Evolutionary conservation across 148 eudicot species (phyloP).

Genomic region (Persicaria maculosa): DNA sequence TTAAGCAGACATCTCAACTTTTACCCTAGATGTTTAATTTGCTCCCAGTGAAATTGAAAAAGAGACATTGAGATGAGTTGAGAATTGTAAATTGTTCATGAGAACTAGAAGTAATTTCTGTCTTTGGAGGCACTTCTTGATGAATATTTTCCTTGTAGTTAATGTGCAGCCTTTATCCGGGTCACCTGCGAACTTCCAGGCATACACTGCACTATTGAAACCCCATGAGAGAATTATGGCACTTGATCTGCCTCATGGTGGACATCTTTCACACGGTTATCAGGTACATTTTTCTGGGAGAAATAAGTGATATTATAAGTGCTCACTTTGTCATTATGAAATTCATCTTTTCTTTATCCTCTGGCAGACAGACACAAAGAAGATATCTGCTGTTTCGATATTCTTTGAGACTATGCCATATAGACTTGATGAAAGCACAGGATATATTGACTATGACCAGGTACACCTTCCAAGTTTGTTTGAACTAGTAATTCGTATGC

Average conservation of each 20-base stretch:
- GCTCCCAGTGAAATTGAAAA: neutral
- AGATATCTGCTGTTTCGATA: constrained; percentile 93
- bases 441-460: constrained; percentile 95
- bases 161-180: constrained; percentile 98
- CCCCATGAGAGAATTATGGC: constrained; percentile 99
- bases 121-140: neutral
- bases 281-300: constrained; percentile 44
- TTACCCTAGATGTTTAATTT: neutral
- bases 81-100: neutral
- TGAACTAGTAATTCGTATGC: neutral
- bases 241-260: constrained; percentile 99
- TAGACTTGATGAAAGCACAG: constrained; percentile 88
- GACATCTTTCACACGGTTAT: constrained; percentile 98
- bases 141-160: constrained; percentile 43
- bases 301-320: constrained; percentile 6
- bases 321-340: neutral
- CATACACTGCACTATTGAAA: constrained; percentile 85
- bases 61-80: neutral
- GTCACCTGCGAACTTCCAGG: constrained; percentile 95
- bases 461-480: constrained; percentile 17
- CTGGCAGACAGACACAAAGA: constrained; percentile 90
- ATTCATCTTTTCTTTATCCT: neutral
- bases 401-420: constrained; percentile 99
- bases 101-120: no score
- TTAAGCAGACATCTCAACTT: neutral